These are phyloP conservation scores for Casuarina glauca DNA, from an alignment of 306 rosid genomes.

Conservation along the genomic window DNA sequence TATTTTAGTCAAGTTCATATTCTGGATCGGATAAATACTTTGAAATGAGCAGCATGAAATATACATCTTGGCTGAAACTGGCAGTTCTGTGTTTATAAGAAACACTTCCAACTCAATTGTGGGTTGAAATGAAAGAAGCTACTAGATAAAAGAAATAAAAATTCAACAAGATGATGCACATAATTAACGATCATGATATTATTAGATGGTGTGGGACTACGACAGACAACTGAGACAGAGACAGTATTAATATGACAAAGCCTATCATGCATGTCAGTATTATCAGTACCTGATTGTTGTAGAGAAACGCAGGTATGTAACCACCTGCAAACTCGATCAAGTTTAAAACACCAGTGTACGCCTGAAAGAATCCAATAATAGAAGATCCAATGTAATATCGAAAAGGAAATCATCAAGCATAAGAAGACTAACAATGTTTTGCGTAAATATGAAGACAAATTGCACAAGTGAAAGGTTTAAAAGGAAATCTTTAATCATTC, in stretches of 20 bases:
- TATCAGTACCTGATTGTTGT: slow-evolving; percentile 81
- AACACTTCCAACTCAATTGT: not conserved
- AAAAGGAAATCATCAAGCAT: slow-evolving; percentile 14
- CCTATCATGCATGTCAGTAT: slow-evolving; percentile 17
- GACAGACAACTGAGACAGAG: not conserved
- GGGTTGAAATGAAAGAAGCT: not conserved
- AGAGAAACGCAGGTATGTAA: slow-evolving; percentile 68
- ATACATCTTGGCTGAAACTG: not conserved
- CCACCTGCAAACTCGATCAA: slow-evolving; percentile 73
- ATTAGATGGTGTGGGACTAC: not conserved
- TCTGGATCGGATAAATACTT: not conserved
- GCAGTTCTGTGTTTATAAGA: not conserved
- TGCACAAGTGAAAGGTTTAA: not conserved
- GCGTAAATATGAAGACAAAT: not conserved
- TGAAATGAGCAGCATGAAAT: not conserved
- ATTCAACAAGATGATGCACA: not conserved
- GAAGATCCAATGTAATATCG: slow-evolving; percentile 8
- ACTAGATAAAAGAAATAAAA: not conserved
- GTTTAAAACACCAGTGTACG: slow-evolving; percentile 76
- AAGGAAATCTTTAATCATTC: not conserved
- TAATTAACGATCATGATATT: not conserved
- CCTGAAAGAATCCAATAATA: slow-evolving; percentile 54
- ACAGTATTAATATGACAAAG: slow-evolving; percentile 9
- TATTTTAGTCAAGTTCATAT: not conserved
- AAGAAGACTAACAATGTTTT: not conserved